A percentile compares a stretch with the other conserved stretches of the same genome.
Evolutionary conservation across 352 stramenopile genomes (phyloP).

Genomic region (Phytophthora cryptogea): DNA sequence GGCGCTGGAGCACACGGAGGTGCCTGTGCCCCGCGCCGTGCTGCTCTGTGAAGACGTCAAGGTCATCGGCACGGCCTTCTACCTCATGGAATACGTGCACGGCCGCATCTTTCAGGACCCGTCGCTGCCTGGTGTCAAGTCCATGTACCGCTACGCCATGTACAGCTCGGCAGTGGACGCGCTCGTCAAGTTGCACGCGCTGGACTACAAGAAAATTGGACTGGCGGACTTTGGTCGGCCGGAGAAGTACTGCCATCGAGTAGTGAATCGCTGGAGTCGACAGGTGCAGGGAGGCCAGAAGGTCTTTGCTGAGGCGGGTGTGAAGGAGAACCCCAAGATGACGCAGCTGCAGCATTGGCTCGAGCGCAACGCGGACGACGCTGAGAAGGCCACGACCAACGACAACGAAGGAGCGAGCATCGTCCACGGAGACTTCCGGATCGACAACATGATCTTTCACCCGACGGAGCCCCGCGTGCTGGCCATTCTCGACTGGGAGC

Average conservation of each 20-base stretch:
- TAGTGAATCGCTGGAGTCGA: slow-evolving; percentile 72
- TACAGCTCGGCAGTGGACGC: slow-evolving; percentile 76
- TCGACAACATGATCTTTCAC: slow-evolving; percentile 90
- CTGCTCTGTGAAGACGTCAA: slow-evolving; percentile 65
- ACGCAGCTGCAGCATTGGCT: slow-evolving; percentile 63
- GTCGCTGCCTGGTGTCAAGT: slow-evolving; percentile 59
- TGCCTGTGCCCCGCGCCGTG: slow-evolving; percentile 67
- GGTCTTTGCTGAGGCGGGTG: slow-evolving; percentile 50
- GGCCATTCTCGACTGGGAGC: slow-evolving; percentile 88
- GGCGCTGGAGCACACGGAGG: slow-evolving; percentile 67
- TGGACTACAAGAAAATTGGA: slow-evolving; percentile 66
- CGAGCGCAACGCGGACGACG: slow-evolving; percentile 46
- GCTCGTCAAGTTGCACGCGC: slow-evolving; percentile 62
- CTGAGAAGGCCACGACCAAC: slow-evolving; percentile 46
- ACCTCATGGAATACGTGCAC: slow-evolving; percentile 83
- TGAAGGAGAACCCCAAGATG: slow-evolving; percentile 68
- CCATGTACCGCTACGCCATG: slow-evolving; percentile 81
- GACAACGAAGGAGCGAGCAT: slow-evolving; percentile 40
- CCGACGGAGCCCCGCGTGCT: slow-evolving; percentile 81
- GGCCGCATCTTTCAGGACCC: slow-evolving; percentile 80
- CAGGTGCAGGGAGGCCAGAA: slow-evolving; percentile 59
- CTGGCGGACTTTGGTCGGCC: slow-evolving; percentile 63
- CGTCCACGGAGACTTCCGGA: slow-evolving; percentile 88
- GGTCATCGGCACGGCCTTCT: slow-evolving; percentile 77
- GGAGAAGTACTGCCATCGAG: slow-evolving; percentile 74